Evolutionary conservation across 345 rosid genomes (phyloP).

Genomic region (Pistacia vera): DNA sequence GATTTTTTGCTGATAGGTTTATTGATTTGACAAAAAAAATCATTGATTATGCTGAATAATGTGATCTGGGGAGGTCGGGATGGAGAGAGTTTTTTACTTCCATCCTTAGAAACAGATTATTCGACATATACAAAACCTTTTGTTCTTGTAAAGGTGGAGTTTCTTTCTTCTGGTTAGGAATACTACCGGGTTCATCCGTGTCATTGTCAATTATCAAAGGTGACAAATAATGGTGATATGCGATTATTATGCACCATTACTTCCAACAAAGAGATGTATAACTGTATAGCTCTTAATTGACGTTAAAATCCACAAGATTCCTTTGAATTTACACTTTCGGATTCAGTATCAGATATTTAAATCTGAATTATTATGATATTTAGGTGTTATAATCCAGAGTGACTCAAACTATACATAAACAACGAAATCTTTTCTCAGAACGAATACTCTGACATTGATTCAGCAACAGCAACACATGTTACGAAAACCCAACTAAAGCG

Average conservation of each 20-base stretch:
- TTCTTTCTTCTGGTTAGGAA: background rate
- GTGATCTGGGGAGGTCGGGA: background rate
- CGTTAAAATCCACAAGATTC: no score
- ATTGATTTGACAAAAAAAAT: background rate
- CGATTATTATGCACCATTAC: no score
- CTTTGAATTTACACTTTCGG: no score
- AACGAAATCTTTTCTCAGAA: background rate
- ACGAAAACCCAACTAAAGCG: background rate
- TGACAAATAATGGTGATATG: no score
- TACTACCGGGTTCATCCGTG: background rate
- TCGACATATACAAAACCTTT: background rate
- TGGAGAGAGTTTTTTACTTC: constrained; percentile 12
- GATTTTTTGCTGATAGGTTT: constrained; percentile 7
- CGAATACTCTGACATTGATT: background rate
- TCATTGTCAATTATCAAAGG: no score
- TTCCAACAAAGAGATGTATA: no score
- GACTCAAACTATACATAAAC: background rate
- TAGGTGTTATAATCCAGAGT: no score
- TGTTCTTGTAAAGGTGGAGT: background rate
- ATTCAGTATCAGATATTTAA: no score
- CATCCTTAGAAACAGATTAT: background rate
- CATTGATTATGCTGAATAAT: constrained; percentile 17
- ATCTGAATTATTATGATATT: no score
- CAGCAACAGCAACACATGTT: background rate
- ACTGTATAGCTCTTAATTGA: no score